Conservation (phyloP, 1,284 basidiomycete genomes). For the Fomitiporia mediterranea region DNA sequence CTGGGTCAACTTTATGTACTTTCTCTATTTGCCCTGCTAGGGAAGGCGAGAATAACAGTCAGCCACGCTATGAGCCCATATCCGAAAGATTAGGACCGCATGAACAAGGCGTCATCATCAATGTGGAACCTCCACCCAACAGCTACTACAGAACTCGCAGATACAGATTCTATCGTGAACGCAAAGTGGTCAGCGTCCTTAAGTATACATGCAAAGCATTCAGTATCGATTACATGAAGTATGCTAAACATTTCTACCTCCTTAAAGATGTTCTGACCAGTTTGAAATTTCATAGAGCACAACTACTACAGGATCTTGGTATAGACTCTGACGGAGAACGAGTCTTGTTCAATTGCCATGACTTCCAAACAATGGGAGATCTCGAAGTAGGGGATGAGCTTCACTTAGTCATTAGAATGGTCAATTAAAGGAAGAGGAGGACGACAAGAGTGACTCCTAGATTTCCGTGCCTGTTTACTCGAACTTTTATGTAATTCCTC, state of each 20-base stretch:
- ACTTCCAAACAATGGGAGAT: conserved; percentile 2
- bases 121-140: conserved; percentile 6
- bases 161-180: conserved; percentile 14
- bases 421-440: background rate
- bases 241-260: background rate
- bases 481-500: too few species aligned
- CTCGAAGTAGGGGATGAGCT: conserved; percentile 8
- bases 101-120: conserved; percentile 14
- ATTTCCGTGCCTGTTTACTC: too few species aligned
- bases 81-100: too few species aligned
- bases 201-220: conserved; percentile 15
- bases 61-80: too few species aligned
- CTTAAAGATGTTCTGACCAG: background rate
- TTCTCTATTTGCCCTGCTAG: too few species aligned
- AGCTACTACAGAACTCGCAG: conserved; percentile 6
- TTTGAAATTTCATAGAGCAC: background rate
- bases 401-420: conserved; percentile 8
- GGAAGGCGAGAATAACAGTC: too few species aligned
- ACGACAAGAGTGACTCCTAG: too few species aligned
- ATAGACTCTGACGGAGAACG: background rate
- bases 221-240: conserved; percentile 16
- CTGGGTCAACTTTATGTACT: too few species aligned
- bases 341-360: conserved; percentile 11
- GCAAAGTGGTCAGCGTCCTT: conserved; percentile 15
- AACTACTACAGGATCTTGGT: conserved; percentile 9